phyloP scores from a whole-genome alignment of 106 monocot species.

The Xerophyta viscosa region DNA sequence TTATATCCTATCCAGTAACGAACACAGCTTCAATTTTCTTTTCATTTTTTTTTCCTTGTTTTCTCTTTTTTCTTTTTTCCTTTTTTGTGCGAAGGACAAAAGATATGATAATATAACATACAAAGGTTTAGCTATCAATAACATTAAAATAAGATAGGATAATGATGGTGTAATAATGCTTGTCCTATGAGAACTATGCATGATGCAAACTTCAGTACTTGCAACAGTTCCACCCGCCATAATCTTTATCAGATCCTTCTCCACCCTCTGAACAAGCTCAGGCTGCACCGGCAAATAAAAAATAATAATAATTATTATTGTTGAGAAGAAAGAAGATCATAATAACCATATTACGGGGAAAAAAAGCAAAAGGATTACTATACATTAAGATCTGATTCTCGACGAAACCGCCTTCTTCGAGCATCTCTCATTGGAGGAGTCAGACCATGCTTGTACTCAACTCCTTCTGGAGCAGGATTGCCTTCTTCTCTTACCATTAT shows the following conservation, averaged over 20 bases:
- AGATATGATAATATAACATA: no score
- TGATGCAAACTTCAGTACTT: constrained; percentile 29
- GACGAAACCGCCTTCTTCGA: constrained; percentile 72
- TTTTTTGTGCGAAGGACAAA: no score
- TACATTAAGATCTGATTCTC: constrained; percentile 98
- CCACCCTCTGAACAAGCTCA: constrained; percentile 71
- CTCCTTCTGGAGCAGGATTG: constrained; percentile 79
- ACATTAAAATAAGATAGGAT: no score
- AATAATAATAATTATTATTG: background rate
- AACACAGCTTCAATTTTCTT: no score
- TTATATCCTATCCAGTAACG: no score
- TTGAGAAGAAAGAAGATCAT: background rate
- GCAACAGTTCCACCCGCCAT: constrained; percentile 43
- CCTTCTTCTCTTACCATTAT: constrained; percentile 83
- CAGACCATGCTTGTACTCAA: constrained; percentile 82
- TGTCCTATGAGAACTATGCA: background rate
- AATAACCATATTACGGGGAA: background rate
- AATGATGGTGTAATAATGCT: no score
- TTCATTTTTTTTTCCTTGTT: no score
- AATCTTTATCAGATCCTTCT: constrained; percentile 66
- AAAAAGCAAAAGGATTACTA: background rate
- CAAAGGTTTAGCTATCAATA: no score
- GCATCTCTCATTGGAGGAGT: constrained; percentile 99
- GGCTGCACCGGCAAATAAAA: no score
- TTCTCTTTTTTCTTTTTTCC: no score